Base-by-base conservation (phyloP, 2,329 filamentous ascomycete genomes). In the Aspergillus viridinutans region DNA sequence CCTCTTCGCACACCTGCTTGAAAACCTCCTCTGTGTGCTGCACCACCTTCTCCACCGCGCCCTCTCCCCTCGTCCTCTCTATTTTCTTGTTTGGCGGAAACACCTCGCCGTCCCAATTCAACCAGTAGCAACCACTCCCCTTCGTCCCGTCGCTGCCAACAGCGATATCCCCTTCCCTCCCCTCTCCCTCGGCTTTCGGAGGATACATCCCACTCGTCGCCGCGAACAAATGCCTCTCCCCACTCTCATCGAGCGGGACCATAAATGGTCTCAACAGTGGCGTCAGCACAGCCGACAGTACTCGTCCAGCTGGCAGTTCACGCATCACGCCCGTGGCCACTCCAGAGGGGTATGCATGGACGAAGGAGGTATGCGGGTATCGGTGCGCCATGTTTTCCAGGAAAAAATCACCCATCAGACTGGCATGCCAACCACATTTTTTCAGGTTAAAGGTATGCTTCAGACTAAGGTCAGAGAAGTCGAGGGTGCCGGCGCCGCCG, bases 221-320 rank as follows among this genome's bases (percentile, higher is more conserved):
- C 14, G 61, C 63, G 55, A 76, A 79, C 56, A 78, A 62, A 64
- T 79, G 75, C n/a, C 78, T 69, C 59, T 79, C 74, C 1, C 77
- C 78, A 26, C 71, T 73, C 59, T 80, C 76, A 47, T 70, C 57
- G 9, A 63, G 40, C 2, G 61, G 57, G 7, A 64, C 53, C 52
- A 54, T 38, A 26, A 64, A 60, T 1, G 57, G 52, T 1, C 47
- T 32, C 9, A 73, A 3, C 7, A 75, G 0, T 3, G 49, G 54
- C 4, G 17, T 50, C 12, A 70, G 3, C 0, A 64, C 51, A 8
- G 57, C 48, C 0, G 52, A 26, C 4, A 58, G 26, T 0, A 61
- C 4, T 71, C 12, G 45, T 70, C 68, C 67, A 64, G 65, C 55
- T 0, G 75, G 76, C 0, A 78, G 59, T 66, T 71, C 67, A 61